phyloP scores from a whole-genome alignment of 2,329 filamentous ascomycete species.

The Ceratocystis diversiconidia region DNA sequence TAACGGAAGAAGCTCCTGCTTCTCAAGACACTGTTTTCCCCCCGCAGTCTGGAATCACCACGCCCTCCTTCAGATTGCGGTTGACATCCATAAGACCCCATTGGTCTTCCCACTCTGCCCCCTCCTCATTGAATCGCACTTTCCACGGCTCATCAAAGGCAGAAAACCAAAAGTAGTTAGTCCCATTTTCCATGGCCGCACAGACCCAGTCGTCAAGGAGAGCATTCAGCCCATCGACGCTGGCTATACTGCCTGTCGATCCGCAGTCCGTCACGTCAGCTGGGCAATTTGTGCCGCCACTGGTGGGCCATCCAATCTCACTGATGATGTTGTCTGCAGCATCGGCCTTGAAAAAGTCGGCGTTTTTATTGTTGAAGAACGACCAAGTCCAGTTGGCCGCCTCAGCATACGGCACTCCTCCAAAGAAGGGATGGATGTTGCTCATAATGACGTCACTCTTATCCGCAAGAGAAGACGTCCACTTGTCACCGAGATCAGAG shows the following conservation, averaged over 20 bases:
- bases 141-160: slow-evolving; percentile 98
- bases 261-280: slow-evolving; percentile 36
- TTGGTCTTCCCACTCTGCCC: slow-evolving; percentile 80
- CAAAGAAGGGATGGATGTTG: slow-evolving; percentile 95
- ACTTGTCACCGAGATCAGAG: slow-evolving; percentile 79
- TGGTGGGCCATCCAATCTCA: slow-evolving; percentile 82
- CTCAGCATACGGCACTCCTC: slow-evolving; percentile 51
- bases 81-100: slow-evolving; percentile 85
- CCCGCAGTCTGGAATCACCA: slow-evolving; percentile 76
- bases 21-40: slow-evolving; percentile 48
- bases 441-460: slow-evolving; percentile 83
- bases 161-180: slow-evolving; percentile 94
- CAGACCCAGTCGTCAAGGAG: slow-evolving; percentile 83
- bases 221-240: slow-evolving; percentile 66
- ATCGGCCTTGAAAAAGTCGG: slow-evolving; percentile 48
- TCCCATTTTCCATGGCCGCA: slow-evolving; percentile 61
- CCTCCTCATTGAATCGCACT: slow-evolving; percentile 50
- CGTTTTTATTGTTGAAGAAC: slow-evolving; percentile 66
- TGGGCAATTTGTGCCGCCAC: slow-evolving; percentile 61
- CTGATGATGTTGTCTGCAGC: slow-evolving; percentile 61
- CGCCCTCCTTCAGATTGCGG: slow-evolving; percentile 66
- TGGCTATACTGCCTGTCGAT: slow-evolving; percentile 56
- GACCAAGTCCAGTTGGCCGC: slow-evolving; percentile 68
- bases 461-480: slow-evolving; percentile 54
- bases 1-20: too few species aligned